Evolutionary conservation across 1,284 basidiomycete species (phyloP).

Genomic region (Ganoderma leucocontextum): DNA sequence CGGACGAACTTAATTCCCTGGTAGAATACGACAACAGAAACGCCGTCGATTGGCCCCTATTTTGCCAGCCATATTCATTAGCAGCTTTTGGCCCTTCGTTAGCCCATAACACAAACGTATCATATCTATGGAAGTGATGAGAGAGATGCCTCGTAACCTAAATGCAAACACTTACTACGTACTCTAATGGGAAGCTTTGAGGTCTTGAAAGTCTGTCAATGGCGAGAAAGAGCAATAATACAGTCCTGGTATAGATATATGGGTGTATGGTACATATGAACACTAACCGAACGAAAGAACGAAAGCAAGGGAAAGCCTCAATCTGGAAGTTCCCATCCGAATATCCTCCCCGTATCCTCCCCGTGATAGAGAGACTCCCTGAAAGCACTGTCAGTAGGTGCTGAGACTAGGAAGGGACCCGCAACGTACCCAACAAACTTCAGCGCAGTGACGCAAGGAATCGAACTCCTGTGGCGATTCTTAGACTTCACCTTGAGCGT

Average conservation of each 20-base stretch:
- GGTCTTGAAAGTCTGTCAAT: neutral
- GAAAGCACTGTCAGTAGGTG: neutral
- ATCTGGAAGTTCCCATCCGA: constrained; percentile 70
- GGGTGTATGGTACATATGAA: constrained; percentile 24
- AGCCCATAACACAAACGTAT: neutral
- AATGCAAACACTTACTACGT: neutral
- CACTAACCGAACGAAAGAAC: constrained; percentile 16
- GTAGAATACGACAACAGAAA: no score
- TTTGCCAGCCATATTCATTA: no score
- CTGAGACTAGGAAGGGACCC: no score
- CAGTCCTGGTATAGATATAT: constrained; percentile 24
- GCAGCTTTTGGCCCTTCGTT: no score
- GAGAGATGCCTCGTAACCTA: neutral
- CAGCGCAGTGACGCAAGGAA: constrained; percentile 68
- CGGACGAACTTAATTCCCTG: neutral
- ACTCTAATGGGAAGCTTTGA: neutral
- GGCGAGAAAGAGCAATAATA: neutral
- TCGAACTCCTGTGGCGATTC: constrained; percentile 37
- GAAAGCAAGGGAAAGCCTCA: constrained; percentile 19
- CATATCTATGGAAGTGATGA: neutral
- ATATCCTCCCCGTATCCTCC: constrained; percentile 70
- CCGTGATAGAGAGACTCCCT: constrained; percentile 74
- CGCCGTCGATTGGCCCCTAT: no score
- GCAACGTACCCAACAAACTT: constrained; percentile 71
- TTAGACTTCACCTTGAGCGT: constrained; percentile 60